Evolutionary conservation across 805 yeast genomes (phyloP), one percentile per base, ranked within the genome.

Genomic region (Huiozyma naganishii): DNA sequence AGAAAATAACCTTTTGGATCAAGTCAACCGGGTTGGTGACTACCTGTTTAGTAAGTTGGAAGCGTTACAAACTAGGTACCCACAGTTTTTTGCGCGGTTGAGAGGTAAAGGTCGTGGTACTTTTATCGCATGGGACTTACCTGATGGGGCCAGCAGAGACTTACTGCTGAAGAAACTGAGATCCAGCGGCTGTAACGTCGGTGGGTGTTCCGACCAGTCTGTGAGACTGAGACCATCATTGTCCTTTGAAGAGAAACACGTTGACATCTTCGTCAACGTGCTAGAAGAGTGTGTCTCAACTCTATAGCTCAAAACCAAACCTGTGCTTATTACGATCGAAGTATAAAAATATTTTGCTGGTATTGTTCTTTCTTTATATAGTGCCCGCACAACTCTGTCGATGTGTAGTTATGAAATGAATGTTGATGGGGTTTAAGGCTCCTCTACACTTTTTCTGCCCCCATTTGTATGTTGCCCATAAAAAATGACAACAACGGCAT

Each of bases 161-260:
- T 55, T 65, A 37, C 64, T 79, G 41, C 65, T 79, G 51, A 51
- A 57, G 35, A 56, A 53, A 9, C 64, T 74, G 57, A 75, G 76
- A 54, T 54, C 62, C 27, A 67, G 67, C 36, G 86, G 86, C 41
- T 69, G 79, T 48, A 79, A 79, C 57, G 72, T 77, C 41, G 86
- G 86, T 45, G 86, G 83, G 23, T 79, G 84, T 61, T 80, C 83
- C 45, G 80, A 73, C 29, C 48, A 50, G 8, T 62, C 78, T 29
- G 72, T 79, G 37, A 72, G 86, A 65, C 70, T 79, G 59, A 74
- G 86, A 67, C 86, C 86, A 30, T 64, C 81, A 8, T 69, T 79
- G 53, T 72, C 77, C 27, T 79, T 79, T 57, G 80, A 74, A 49
- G 66, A 71, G 53, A 71, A 71, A 51, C 85, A 79, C 54, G 83